Percentiles rank a stretch among this genome's conserved stretches.
phyloP scores from a whole-genome alignment of 1,139 yeast species.

The Magnusiomyces clavatus region DNA sequence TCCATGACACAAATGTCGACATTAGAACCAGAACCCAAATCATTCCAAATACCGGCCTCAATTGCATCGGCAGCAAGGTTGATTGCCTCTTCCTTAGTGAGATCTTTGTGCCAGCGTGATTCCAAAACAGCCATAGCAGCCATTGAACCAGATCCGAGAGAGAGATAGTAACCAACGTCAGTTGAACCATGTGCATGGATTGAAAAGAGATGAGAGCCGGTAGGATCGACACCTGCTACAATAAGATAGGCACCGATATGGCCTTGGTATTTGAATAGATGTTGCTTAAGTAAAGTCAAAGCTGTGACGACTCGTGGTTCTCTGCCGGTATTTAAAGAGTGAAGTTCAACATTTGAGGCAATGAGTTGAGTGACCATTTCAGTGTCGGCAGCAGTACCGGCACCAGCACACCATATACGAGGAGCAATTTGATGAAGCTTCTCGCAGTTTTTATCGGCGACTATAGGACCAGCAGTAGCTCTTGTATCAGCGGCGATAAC shows the following conservation, averaged over 20 bases:
- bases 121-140: slow-evolving; percentile 98
- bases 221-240: slow-evolving; percentile 95
- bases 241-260: slow-evolving; percentile 94
- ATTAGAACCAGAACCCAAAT: slow-evolving; percentile 95
- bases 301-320: slow-evolving; percentile 93
- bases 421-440: slow-evolving; percentile 90
- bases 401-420: slow-evolving; percentile 98
- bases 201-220: slow-evolving; percentile 87
- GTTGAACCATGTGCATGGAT: slow-evolving; percentile 98
- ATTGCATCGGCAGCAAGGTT: slow-evolving; percentile 86
- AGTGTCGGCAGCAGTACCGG: slow-evolving; percentile 99
- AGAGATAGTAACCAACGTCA: slow-evolving; percentile 86
- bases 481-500: slow-evolving; percentile 98
- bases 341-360: slow-evolving; percentile 84
- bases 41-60: slow-evolving; percentile 98
- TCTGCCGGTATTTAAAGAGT: slow-evolving; percentile 72
- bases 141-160: slow-evolving; percentile 94
- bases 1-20: slow-evolving; percentile 97
- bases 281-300: slow-evolving; percentile 87
- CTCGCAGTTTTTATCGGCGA: slow-evolving; percentile 97
- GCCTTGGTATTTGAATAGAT: slow-evolving; percentile 92
- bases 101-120: slow-evolving; percentile 70
- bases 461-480: slow-evolving; percentile 93
- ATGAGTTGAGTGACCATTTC: slow-evolving; percentile 94
- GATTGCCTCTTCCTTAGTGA: slow-evolving; percentile 83